Conservation (phyloP, 352 stramenopile genomes). For the Pythium oligandrum region DNA sequence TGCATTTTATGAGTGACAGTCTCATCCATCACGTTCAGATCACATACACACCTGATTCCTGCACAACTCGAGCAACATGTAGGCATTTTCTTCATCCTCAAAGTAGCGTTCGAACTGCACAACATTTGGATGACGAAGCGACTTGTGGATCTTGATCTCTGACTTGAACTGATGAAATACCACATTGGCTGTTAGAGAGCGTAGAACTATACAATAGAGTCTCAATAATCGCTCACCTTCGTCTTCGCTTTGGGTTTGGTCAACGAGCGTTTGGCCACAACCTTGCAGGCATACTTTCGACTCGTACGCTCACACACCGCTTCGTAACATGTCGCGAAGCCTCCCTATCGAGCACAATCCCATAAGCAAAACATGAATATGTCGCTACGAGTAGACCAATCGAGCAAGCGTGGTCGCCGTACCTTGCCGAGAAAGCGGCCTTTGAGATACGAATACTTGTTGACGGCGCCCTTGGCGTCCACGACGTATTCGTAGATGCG, state of each 20-base stretch:
- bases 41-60: conserved; percentile 76
- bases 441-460: conserved; percentile 82
- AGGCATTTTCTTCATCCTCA: conserved; percentile 96
- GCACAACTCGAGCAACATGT: conserved; percentile 97
- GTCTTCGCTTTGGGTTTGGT: conserved; percentile 94
- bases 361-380: background rate
- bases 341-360: conserved; percentile 56
- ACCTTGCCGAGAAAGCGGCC: conserved; percentile 94
- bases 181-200: background rate
- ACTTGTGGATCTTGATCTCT: conserved; percentile 99
- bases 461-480: conserved; percentile 45
- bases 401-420: conserved; percentile 1
- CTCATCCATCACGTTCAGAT: background rate
- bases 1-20: conserved; percentile 2
- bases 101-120: conserved; percentile 99
- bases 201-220: background rate
- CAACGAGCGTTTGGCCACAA: conserved; percentile 96
- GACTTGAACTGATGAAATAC: conserved; percentile 69
- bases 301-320: conserved; percentile 91
- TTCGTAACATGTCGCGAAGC: conserved; percentile 98
- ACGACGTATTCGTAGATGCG: conserved; percentile 66
- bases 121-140: conserved; percentile 92
- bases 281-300: conserved; percentile 95
- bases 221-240: conserved; percentile 79
- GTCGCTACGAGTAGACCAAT: background rate